These are phyloP conservation scores for Exobasidium rhododendri DNA, from an alignment of 1,284 basidiomycete genomes.

Conservation along the genomic window DNA sequence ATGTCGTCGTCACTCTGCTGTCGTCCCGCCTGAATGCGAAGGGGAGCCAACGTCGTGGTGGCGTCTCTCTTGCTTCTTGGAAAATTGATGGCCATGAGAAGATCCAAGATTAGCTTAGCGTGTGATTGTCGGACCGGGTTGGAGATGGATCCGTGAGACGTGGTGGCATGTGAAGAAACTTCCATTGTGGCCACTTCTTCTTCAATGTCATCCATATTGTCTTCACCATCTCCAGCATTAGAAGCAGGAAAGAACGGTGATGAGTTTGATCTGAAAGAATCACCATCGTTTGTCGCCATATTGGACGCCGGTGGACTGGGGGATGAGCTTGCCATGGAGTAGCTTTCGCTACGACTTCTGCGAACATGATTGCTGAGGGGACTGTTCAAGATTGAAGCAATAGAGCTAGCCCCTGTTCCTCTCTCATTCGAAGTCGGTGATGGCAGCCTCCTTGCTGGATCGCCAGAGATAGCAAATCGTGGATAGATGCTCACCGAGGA, in stretches of 20 bases:
- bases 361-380: not conserved
- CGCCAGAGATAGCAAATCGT: slow-evolving; percentile 17
- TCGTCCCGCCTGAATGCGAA: not conserved
- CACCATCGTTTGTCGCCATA: not conserved
- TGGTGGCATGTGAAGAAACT: slow-evolving; percentile 1
- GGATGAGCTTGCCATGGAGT: slow-evolving; percentile 1
- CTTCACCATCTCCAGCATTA: not conserved
- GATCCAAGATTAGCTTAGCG: slow-evolving; percentile 32
- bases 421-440: not conserved
- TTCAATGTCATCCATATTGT: slow-evolving; percentile 2
- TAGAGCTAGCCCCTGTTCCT: not conserved
- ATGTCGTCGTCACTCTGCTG: slow-evolving; percentile 1
- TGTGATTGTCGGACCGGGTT: slow-evolving; percentile 27
- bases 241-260: slow-evolving; percentile 2
- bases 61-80: slow-evolving; percentile 16
- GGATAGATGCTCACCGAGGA: slow-evolving; percentile 24
- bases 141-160: too few relatives aligned
- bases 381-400: slow-evolving; percentile 1
- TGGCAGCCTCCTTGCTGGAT: slow-evolving; percentile 1
- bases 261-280: not conserved
- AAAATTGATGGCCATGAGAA: slow-evolving; percentile 44
- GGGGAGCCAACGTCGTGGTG: not conserved
- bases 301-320: slow-evolving; percentile 2
- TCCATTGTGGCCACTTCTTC: slow-evolving; percentile 12
- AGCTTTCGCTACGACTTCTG: not conserved